Evolutionary conservation across 2,329 filamentous ascomycete genomes (phyloP).

Genomic region (Trichoderma citrinoviride): DNA sequence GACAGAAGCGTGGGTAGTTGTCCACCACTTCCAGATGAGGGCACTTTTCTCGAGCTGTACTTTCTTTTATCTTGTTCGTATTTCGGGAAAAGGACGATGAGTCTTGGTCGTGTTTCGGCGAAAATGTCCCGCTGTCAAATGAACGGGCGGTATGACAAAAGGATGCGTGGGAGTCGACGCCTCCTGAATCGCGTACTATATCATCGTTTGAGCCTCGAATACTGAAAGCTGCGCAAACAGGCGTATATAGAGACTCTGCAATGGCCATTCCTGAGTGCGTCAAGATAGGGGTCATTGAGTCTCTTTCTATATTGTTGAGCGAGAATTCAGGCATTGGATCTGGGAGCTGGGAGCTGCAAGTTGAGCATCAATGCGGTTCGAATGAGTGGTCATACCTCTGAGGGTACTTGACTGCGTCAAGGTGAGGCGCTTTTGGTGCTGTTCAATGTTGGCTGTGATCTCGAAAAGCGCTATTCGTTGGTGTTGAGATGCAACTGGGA

Average conservation of each 20-base stretch:
- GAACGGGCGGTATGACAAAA: neutral
- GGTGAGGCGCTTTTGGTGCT: neutral
- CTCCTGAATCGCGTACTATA: neutral
- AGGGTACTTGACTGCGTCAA: neutral
- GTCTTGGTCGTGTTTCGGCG: neutral
- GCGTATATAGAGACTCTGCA: neutral
- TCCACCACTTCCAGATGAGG: neutral
- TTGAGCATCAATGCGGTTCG: neutral
- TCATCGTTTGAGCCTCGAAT: too few relatives aligned
- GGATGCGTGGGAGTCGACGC: neutral
- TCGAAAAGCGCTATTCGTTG: neutral
- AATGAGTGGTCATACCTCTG: neutral
- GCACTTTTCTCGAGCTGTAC: conserved; percentile 6
- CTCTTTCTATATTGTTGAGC: neutral
- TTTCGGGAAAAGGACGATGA: too few relatives aligned
- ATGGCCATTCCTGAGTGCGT: neutral
- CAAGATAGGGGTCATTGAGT: neutral
- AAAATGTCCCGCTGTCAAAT: neutral
- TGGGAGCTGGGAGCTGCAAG: neutral
- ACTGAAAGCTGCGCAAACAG: neutral
- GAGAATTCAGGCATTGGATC: neutral
- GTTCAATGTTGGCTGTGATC: neutral
- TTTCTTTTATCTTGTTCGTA: neutral
- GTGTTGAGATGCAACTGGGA: neutral
- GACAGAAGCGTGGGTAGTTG: neutral